Base-by-base conservation (phyloP, 2,329 filamentous ascomycete genomes). In the Atkinsonella texensis region DNA sequence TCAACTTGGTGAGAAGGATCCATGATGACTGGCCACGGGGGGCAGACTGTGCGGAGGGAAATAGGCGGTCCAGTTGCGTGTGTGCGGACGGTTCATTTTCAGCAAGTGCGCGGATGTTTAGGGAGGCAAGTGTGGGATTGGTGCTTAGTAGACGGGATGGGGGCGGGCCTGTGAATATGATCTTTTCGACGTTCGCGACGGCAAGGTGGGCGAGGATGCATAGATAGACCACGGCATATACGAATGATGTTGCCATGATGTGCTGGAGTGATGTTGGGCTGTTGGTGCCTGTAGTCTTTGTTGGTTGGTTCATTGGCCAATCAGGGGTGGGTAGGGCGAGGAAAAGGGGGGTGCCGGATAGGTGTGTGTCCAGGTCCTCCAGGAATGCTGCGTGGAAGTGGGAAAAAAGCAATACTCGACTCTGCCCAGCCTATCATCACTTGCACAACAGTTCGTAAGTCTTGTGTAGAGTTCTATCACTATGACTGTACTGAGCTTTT, bases 151-250 rank as follows among this genome's bases (percentile, higher is more conserved):
- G 68, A 51, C 73, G 66, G 60, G 80, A 66, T 33, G 74, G 67
- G 33, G 70, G 63, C 11, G 90, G 89, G 20, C 80, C 89, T 38
- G 85, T 73, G 71, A 98, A 97, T 62, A 97, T 88, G 59, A 80
- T 75, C 70, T 98, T 98, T 66, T 97, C 93, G 51, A 86, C 85
- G 66, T 98, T 97, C 65, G 85, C 89, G 20, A 57, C 35, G 35
- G 52, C 59, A n/a, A 59, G 12, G 12, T 53, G 41, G 5, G 58
- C 46, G 17, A 52, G 49, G 17, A 41, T 38, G 45, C 28, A 49
- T 6, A 48, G 20, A n/a, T 49, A 49, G 44, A 48, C 42, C 4
- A 53, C 13, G 18, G 32, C 31, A 6, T 43, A 15, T 8, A 48
- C 39, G 49, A 44, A 20, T 46, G 11, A 20, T 13, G 18, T 18